Evolutionary conservation across 345 rosid species (phyloP).

Genomic region (Cardamine occulta): DNA sequence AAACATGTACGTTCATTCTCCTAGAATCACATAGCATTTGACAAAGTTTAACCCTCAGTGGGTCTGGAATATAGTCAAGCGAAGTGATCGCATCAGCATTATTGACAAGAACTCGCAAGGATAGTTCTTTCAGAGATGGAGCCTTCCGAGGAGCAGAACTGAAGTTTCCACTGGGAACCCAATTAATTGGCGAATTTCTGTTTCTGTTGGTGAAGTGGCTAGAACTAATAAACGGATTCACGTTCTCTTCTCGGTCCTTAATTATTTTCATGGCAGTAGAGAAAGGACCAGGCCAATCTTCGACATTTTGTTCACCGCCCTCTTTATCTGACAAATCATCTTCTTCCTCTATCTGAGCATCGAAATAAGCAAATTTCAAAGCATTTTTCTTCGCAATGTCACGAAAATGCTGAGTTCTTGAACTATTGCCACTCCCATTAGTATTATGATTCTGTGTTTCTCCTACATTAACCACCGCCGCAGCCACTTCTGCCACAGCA

Average conservation of each 20-base stretch:
- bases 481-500: conserved; percentile 1
- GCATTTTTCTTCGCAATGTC: conserved; percentile 70
- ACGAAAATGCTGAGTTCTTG: conserved; percentile 54
- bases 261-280: conserved; percentile 95
- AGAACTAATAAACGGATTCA: conserved; percentile 23
- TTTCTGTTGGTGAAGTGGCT: conserved; percentile 29
- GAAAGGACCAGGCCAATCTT: conserved; percentile 99
- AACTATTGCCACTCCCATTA: conserved; percentile 13
- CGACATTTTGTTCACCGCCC: conserved; percentile 44
- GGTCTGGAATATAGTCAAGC: conserved; percentile 79
- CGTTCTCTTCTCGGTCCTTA: conserved; percentile 59
- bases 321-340: conserved; percentile 48
- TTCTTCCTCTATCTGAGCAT: conserved; percentile 43
- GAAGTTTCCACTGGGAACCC: conserved; percentile 61
- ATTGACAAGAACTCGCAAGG: conserved; percentile 58
- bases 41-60: conserved; percentile 65
- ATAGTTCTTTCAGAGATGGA: conserved; percentile 68
- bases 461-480: conserved; percentile 14
- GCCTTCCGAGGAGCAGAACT: conserved; percentile 34
- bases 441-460: neutral
- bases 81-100: conserved; percentile 84
- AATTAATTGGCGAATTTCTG: conserved; percentile 45
- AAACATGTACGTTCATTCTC: conserved; percentile 55
- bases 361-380: conserved; percentile 71
- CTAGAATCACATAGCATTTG: conserved; percentile 72